phyloP scores from a whole-genome alignment of 768 basidiomycete species.

The Chalciporus piperatus region DNA sequence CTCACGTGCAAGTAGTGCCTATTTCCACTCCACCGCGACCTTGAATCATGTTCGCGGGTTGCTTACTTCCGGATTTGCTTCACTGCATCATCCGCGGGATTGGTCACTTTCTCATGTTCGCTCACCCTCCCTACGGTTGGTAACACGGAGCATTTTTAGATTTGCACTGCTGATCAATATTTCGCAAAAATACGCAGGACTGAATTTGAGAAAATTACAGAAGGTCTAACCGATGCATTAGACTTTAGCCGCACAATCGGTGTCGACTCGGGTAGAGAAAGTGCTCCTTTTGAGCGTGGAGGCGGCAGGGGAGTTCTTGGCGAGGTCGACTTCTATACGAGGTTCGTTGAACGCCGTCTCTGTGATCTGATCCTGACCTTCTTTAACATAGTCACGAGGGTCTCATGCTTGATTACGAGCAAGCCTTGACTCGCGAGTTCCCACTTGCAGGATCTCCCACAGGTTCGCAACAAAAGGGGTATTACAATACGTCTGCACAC shows the following conservation, averaged over 20 bases:
- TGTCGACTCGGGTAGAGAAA: constrained; percentile 48
- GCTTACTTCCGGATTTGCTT: constrained; percentile 90
- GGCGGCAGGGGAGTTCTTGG: constrained; percentile 70
- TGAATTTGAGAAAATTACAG: constrained; percentile 85
- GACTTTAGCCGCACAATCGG: constrained; percentile 93
- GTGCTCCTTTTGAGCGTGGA: constrained; percentile 62
- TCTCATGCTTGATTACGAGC: constrained; percentile 87
- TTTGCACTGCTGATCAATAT: constrained; percentile 14
- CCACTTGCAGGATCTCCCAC: constrained; percentile 35
- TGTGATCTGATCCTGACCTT: neutral
- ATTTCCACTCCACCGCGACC: constrained; percentile 94
- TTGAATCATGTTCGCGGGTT: constrained; percentile 89
- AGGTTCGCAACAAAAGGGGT: constrained; percentile 35
- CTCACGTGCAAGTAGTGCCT: constrained; percentile 56
- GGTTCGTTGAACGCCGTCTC: constrained; percentile 40
- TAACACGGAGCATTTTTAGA: neutral
- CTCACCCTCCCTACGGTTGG: constrained; percentile 68
- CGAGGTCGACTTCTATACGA: constrained; percentile 93
- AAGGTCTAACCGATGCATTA: constrained; percentile 83
- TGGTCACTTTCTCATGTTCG: constrained; percentile 95
- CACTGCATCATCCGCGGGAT: constrained; percentile 83
- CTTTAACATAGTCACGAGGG: constrained; percentile 74
- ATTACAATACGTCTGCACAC: constrained; percentile 91
- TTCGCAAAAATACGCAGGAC: constrained; percentile 37
- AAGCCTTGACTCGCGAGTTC: constrained; percentile 79